Base-by-base conservation (phyloP, 1,139 yeast species). In the Saccharomyces hybrid region DNA sequence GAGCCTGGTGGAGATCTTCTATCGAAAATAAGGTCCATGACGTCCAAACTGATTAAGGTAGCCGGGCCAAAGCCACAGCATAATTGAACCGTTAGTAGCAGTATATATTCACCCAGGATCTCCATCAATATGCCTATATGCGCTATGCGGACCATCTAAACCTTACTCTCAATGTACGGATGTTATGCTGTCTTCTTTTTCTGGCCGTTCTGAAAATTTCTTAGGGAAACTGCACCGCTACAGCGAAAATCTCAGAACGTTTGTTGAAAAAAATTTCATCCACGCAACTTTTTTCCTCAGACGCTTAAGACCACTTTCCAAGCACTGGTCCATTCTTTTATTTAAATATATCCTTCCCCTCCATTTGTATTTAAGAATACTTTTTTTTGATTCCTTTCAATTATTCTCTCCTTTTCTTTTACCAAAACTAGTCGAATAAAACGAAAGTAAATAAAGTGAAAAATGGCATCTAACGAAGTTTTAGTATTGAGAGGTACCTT, bases 401-500 rank as follows among this genome's bases (percentile, higher is more conserved):
- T 52, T 16, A 26, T 49, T 49, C 8, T 27, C 31, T 27, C 48
- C 24, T 24, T 48, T 14, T n/a, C 24, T 34, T 49, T 32, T 26
- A 9, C 9, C 34, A 27, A 19, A 27, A 24, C 3, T 34, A 28
- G 2, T 21, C 16, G 3, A 16, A 48, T 44, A 53, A 41, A 11
- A 34, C 42, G 48, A 49, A 31, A 41, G 55, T 42, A 56, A 8
- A 51, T 38, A 49, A 29, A 26, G 26, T 49, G 47, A 46, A 54
- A 34, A 69, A 83, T 82, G 86, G 71, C 82, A 74, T 62, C 68
- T 63, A 64, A 65, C 78, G 97, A 91, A 88, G 96, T 91, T 85
- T 86, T 93, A 82, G 97, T 91, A 78, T 88, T 93, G 78, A 91
- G 97, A 86, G 98, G 97, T 78, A 88, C 98, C 84, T 88, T 93